Evolutionary conservation across 2,329 filamentous ascomycete genomes (phyloP), one percentile per base, ranked within the genome.

Genomic region (Alternaria brassicae): DNA sequence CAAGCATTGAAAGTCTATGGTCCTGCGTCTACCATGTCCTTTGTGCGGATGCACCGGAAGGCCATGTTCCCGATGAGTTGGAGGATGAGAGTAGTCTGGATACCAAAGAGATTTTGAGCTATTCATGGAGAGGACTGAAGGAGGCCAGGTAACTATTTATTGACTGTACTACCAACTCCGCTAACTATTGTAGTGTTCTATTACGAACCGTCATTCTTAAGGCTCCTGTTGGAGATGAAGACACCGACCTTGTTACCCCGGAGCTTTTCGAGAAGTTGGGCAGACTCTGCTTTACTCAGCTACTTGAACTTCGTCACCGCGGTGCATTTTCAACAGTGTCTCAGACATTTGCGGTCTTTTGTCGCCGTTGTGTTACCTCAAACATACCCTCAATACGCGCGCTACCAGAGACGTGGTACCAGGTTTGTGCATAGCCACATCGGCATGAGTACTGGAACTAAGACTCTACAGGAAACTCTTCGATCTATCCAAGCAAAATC

Each of bases 241-340:
- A 69, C 28, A 45, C 48, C 19, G 61, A 65, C 15, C 56, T 74
- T 4, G 58, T 77, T 25, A 62, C 53, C 28, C 62, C 68, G 9
- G 77, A 82, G 1, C 82, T 89, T 0, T 91, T 93, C 61, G 82
- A 86, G 37, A 81, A 80, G 8, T 86, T 94, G 36, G 93, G 93
- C 8, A 82, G 86, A 37, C 79, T 96, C 6, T 89, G 91, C 15
- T 96, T 97, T 72, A 86, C 86, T 2, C 92, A 99, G 72, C 83
- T 99, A 8, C 88, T 92, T 0, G 91, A 87, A 52, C 82, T 99
- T 28, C 87, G 95, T 39, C 95, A 99, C 76, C 86, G 95, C 57
- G 95, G 95, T 56, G 95, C 95, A 6, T 96, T 98, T 72, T 95
- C 92, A 0, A 94, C 94, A 0, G 95, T 98, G 2, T 91, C 94